Conservation (phyloP, 352 stramenopile species). For the Peronosclerospora sorghi region DNA sequence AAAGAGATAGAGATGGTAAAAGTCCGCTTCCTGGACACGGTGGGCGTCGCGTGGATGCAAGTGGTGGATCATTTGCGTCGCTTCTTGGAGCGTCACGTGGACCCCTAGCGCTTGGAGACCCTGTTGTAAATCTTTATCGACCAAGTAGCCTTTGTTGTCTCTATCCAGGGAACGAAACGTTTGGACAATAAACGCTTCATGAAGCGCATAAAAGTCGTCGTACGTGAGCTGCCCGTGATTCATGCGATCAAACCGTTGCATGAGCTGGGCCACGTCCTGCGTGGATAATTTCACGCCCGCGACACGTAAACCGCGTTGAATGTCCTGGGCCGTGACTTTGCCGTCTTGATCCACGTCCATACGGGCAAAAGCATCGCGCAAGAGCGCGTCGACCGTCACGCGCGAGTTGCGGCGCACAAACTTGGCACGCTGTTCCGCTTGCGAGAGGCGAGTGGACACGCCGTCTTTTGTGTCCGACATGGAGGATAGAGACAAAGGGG, state of each 20-base stretch:
- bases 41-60: constrained; percentile 53
- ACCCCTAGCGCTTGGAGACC: constrained; percentile 56
- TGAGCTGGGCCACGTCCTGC: constrained; percentile 46
- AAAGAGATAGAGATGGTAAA: constrained; percentile 74
- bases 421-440: constrained; percentile 16
- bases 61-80: constrained; percentile 69
- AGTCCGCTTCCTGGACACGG: constrained; percentile 63
- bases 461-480: not conserved
- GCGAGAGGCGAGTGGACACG: not conserved
- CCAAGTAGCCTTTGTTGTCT: constrained; percentile 56
- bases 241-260: constrained; percentile 53
- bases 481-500: not conserved
- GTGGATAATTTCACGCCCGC: constrained; percentile 51
- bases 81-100: constrained; percentile 56
- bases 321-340: constrained; percentile 59
- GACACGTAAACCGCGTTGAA: constrained; percentile 52
- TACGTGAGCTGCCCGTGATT: constrained; percentile 65
- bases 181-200: constrained; percentile 65
- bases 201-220: constrained; percentile 61
- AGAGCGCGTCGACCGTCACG: constrained; percentile 60
- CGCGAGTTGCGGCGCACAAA: constrained; percentile 72
- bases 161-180: constrained; percentile 66
- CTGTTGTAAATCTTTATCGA: constrained; percentile 51
- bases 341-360: constrained; percentile 63
- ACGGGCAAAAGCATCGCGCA: constrained; percentile 63